Evolutionary conservation across 148 eudicot species (phyloP), one percentile per base, ranked within the genome.

Genomic region (Fagopyrum homotropicum): DNA sequence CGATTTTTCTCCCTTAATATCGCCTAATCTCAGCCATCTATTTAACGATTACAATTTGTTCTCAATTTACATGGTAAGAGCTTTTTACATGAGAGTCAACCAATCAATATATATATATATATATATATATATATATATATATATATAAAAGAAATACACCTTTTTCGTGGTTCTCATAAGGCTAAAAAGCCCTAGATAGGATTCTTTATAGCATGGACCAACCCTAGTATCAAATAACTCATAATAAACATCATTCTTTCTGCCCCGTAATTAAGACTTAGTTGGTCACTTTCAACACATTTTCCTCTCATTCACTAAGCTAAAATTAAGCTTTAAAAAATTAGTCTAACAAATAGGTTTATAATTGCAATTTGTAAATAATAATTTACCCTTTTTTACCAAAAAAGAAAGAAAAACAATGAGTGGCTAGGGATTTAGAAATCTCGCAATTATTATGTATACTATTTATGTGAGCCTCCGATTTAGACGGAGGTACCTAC

Each of bases 401-500:
- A 10, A 29, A 29, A 11, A 29, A 61, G 14, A 66, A 11, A 40
- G 16, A 43, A 35, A 35, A 1, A 4, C 40, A 43, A 9, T 40
- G 47, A 66, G 47, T 66, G 71, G 71, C 46, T 40, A 66, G 45
- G 71, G 71, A 66, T 43, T 40, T 66, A 7, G 45, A 66, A 66
- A 66, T 66, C n/a, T 66, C 9, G 71, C 71, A 66, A 66, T 35
- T 35, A 35, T 35, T 11, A 40, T 64, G 71, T 66, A 66, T 1
- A 40, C 71, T 66, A 35, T 46, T 66, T 66, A 66, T 66, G 9
- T 15, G 17, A 43, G 45, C 16, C 71, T 35, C 71, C 71, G 71
- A 46, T 66, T 66, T 66, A 46, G 30, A 46, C 71, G 47, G 71
- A 66, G 19, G 46, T 35, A 35, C 50, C 10, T 66, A 69, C 48